phyloP scores from a whole-genome alignment of 176 grass and related monocot genomes.

The Hordeum vulgare region DNA sequence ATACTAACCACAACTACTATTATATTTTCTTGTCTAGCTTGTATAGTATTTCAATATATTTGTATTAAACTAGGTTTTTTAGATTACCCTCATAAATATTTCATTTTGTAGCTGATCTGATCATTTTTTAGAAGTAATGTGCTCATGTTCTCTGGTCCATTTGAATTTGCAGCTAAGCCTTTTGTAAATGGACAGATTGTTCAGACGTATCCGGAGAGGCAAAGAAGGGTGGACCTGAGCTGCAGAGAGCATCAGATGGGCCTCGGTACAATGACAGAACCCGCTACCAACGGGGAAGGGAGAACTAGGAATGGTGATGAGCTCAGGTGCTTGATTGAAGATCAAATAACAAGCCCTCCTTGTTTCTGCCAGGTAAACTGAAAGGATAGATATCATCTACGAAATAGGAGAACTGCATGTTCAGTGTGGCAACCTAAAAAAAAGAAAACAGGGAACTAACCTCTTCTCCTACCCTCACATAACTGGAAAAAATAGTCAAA shows the following conservation, averaged over 20 bases:
- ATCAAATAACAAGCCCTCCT: no score
- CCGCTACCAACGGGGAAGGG: conserved; percentile 24
- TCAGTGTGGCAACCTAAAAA: background rate
- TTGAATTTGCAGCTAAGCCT: conserved; percentile 62
- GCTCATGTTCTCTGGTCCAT: background rate
- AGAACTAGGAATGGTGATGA: background rate
- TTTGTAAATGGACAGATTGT: conserved; percentile 86
- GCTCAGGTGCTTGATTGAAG: background rate
- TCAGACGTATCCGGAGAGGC: conserved; percentile 76
- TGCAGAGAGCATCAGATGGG: conserved; percentile 60
- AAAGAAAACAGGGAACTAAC: no score
- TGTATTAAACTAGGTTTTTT: no score
- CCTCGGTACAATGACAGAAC: conserved; percentile 84
- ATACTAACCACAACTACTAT: background rate
- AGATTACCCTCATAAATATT: background rate
- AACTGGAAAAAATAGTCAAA: no score
- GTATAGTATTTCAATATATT: background rate
- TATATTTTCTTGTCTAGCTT: background rate
- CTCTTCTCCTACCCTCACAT: no score
- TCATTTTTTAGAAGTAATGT: background rate
- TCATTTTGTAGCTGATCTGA: conserved; percentile 63
- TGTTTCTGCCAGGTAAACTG: background rate
- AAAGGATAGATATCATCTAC: background rate
- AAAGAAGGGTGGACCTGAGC: conserved; percentile 71
- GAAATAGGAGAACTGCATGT: conserved; percentile 2